Conservation (phyloP, 2,329 filamentous ascomycete genomes). For the Fusarium abutilonis region DNA sequence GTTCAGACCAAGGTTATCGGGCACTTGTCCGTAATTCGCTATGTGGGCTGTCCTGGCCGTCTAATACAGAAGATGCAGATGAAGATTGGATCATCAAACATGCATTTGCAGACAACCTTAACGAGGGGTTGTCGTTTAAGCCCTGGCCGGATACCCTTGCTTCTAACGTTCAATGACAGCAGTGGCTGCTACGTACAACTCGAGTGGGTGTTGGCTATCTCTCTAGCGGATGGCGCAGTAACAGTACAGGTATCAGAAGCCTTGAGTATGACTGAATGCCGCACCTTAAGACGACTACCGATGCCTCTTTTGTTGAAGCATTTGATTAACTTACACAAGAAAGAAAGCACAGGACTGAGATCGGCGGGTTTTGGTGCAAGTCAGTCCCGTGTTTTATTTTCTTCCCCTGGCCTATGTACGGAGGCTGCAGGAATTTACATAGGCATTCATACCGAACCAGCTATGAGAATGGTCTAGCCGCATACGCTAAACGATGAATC, state of each 20-base stretch:
- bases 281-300: slow-evolving; percentile 33
- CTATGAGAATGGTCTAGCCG: slow-evolving; percentile 30
- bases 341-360: too few species aligned
- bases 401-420: too few species aligned
- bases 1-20: slow-evolving; percentile 28
- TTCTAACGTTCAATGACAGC: slow-evolving; percentile 15
- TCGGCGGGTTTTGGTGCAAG: too few species aligned
- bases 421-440: slow-evolving; percentile 34
- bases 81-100: slow-evolving; percentile 29
- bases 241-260: slow-evolving; percentile 1
- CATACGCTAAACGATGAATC: slow-evolving; percentile 42
- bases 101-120: slow-evolving; percentile 13
- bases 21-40: slow-evolving; percentile 16
- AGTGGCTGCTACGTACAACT: slow-evolving; percentile 15
- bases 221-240: slow-evolving; percentile 16
- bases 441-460: slow-evolving; percentile 37
- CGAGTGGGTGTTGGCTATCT: background rate
- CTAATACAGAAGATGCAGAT: slow-evolving; percentile 22
- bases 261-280: slow-evolving; percentile 27
- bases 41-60: slow-evolving; percentile 24
- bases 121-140: slow-evolving; percentile 15
- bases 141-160: slow-evolving; percentile 17
- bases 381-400: too few species aligned
- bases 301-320: slow-evolving; percentile 20
- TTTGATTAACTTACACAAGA: slow-evolving; percentile 1